Evolutionary conservation across 345 rosid genomes (phyloP).

Genomic region (Moringa oleifera): DNA sequence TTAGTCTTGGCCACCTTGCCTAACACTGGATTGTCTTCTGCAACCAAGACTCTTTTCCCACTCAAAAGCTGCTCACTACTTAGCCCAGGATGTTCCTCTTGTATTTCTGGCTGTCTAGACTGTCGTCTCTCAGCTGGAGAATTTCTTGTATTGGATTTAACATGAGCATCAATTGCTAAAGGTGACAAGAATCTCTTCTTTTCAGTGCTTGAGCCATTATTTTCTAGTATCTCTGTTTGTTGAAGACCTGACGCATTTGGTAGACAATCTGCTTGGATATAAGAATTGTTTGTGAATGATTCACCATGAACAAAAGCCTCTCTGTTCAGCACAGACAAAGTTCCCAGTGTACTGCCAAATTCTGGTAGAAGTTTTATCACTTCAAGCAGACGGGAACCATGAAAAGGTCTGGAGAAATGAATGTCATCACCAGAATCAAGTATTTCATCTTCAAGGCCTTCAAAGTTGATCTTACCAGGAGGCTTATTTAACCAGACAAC

Average conservation of each 20-base stretch:
- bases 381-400: slow-evolving; percentile 55
- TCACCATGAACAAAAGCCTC: not conserved
- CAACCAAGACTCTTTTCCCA: slow-evolving; percentile 60
- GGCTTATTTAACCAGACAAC: slow-evolving; percentile 71
- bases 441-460: slow-evolving; percentile 8
- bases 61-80: slow-evolving; percentile 23
- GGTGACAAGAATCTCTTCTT: not conserved
- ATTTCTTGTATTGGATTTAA: not conserved
- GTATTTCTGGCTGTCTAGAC: slow-evolving; percentile 12
- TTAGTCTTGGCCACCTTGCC: slow-evolving; percentile 16
- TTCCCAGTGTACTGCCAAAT: slow-evolving; percentile 32
- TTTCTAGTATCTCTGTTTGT: slow-evolving; percentile 23
- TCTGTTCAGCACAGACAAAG: slow-evolving; percentile 14
- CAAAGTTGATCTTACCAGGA: slow-evolving; percentile 16
- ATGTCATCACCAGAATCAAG: slow-evolving; percentile 34
- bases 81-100: not conserved
- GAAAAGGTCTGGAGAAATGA: slow-evolving; percentile 45
- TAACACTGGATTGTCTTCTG: slow-evolving; percentile 39
- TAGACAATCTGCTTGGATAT: not conserved
- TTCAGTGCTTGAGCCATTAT: slow-evolving; percentile 15
- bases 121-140: not conserved
- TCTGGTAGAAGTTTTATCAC: slow-evolving; percentile 58
- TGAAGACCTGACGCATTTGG: not conserved
- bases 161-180: not conserved
- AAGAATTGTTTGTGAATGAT: slow-evolving; percentile 14